Base-by-base conservation (phyloP, 768 basidiomycete species). In the Russula griseocarnosa region DNA sequence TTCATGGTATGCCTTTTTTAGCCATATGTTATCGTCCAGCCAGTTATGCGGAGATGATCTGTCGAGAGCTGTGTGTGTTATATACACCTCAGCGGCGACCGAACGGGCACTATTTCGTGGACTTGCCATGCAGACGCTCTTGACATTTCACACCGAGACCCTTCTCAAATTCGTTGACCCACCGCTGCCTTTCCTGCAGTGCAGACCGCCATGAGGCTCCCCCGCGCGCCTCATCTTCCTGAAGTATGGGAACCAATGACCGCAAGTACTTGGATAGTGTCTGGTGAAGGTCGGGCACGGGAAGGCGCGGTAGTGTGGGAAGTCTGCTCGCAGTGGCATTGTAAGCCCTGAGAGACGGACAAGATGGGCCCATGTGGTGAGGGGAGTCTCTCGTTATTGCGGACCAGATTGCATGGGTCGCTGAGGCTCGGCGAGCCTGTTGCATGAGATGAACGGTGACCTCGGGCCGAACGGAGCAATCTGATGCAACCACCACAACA, bases 1-100 rank as follows among this genome's bases (percentile, higher is more conserved):
- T 75, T 91, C 88, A 55, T 90, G 85, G 73, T 98, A 98, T 1
- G 92, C 86, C 69, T 88, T 88, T 69, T 88, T 85, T 62, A 85
- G 76, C 96, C 95, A 98, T 68, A 96, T 87, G 61, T 90, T 93
- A 73, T 98, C 94, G 67, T 95, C 84, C 13, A 98, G 82, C 95
- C 95, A 98, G 72, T 96, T 97, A 73, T 87, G 79, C 0, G 93
- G 92, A 8, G 94, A 94, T 1, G 79, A 76, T 68, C 80, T 84
- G 76, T 96, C 94, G 56, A 97, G 81, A 34, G 90, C 93, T 87
- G 51, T 87, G 49, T n/a, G n/a, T 30, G 38, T 40, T 40, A 40
- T 38, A 58, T n/a, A 42, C 54, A 26, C n/a, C 11, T 67, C 56
- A 69, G 59, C 49, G 13, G 22, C 5, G 38, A 51, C 44, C 53